Base-by-base conservation (phyloP, 2,329 filamentous ascomycete species). In the Blastomyces gilchristii region DNA sequence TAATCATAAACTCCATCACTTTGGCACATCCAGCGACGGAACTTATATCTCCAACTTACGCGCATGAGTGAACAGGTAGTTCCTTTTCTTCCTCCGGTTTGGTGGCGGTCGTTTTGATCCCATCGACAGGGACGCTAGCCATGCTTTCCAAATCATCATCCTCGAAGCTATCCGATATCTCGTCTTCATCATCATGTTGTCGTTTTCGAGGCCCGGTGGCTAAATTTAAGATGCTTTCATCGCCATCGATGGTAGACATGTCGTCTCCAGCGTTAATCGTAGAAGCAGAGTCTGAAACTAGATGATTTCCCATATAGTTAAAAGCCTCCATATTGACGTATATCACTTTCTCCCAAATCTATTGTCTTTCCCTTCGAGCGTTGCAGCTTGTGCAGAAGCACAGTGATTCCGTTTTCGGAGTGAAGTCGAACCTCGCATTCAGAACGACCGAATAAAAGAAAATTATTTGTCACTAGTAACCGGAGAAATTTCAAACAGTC, bases 61-160 rank as follows among this genome's bases (percentile, higher is more conserved):
- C 90, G 88, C 93, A 99, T 68, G 95, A 94, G 80, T 99, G 94
- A 66, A 90, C 81, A 34, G 94, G 94, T 62, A 97, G 85, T 76
- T 96, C 91, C 72, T 92, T 92, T 70, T 95, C 90, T 73, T 96
- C 91, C 69, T 95, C 90, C 11, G 81, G 72, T 69, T 81, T 79
- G 65, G 75, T 69, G 58, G 73, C 76, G 61, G 76, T 72, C 68
- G 78, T 78, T 67, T 86, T 87, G 69, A 86, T 81, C 58, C 87
- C 89, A 68, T 91, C 90, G 39, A 91, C 84, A 9, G 90, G 86
- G 69, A 90, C 87, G 73, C 91, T 97, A 53, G 89, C 88, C 73
- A 96, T 80, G 71, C 85, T 87, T 73, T 88, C 85, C 64, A 83
- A 74, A 69, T 95, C 90, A 66, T 97, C 92, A 67, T 94, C 90